Conservation (phyloP, 371 early-diverging fungal genomes). For the Mucor lusitanicus region DNA sequence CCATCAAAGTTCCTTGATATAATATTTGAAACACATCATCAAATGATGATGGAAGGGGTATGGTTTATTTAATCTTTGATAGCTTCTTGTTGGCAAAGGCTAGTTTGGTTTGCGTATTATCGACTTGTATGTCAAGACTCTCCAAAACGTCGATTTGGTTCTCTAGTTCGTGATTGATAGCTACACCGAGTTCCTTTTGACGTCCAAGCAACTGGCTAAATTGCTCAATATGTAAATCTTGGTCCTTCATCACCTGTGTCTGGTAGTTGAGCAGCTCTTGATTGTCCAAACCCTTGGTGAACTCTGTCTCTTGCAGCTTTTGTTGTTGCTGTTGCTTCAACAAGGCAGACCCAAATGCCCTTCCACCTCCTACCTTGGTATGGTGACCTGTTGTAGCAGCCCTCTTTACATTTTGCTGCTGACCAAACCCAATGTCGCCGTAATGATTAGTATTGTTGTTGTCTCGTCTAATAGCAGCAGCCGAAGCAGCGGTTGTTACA, state of each 20-base stretch:
- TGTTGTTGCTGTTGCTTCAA: slow-evolving; percentile 25
- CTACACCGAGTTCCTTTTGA: slow-evolving; percentile 81
- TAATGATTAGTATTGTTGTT: not conserved
- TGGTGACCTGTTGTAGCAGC: not conserved
- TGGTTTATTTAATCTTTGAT: slow-evolving; percentile 8
- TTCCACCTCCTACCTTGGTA: slow-evolving; percentile 24
- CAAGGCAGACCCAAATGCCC: slow-evolving; percentile 69
- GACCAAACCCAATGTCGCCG: slow-evolving; percentile 32
- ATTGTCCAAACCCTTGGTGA: slow-evolving; percentile 75
- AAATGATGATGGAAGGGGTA: too few relatives aligned
- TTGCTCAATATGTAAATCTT: slow-evolving; percentile 77
- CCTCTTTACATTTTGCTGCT: not conserved
- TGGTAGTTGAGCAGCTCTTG: slow-evolving; percentile 75
- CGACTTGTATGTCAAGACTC: slow-evolving; percentile 80
- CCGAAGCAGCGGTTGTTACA: slow-evolving; percentile 8
- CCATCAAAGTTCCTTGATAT: too few relatives aligned
- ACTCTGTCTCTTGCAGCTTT: slow-evolving; percentile 68
- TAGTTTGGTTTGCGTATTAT: slow-evolving; percentile 69
- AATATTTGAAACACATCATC: too few relatives aligned
- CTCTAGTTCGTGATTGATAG: slow-evolving; percentile 87
- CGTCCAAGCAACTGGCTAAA: slow-evolving; percentile 72
- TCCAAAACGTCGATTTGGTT: slow-evolving; percentile 81
- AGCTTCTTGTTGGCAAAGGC: slow-evolving; percentile 74
- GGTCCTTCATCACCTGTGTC: slow-evolving; percentile 72
- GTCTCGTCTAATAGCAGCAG: not conserved